A percentile compares a stretch with the other conserved stretches of the same genome.
phyloP scores from a whole-genome alignment of 495 filamentous ascomycete genomes.

The Astrocystis sublimbata region DNA sequence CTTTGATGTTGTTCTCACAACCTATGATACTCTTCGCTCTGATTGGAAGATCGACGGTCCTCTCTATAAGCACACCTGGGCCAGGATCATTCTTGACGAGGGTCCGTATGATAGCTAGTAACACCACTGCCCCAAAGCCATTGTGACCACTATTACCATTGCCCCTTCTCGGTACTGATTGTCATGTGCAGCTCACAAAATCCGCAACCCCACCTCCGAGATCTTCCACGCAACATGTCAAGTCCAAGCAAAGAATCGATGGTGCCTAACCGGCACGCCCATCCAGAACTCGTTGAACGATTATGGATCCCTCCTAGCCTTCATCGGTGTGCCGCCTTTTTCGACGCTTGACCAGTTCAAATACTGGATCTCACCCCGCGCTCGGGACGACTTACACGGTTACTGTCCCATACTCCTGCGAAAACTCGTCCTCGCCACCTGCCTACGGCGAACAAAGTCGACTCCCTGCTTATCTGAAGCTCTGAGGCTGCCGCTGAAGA shows the following conservation, averaged over 20 bases:
- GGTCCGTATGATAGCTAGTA: slow-evolving; percentile 12
- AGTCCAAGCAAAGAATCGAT: slow-evolving; percentile 1
- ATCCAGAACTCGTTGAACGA: slow-evolving; percentile 19
- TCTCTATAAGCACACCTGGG: slow-evolving; percentile 11
- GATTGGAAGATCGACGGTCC: not conserved
- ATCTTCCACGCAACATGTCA: not conserved
- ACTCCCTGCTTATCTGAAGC: not conserved
- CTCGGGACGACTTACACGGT: too few relatives aligned
- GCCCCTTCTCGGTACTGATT: not conserved
- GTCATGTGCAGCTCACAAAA: not conserved
- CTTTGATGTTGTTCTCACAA: not conserved
- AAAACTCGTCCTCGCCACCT: not conserved
- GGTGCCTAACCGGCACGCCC: slow-evolving; percentile 21
- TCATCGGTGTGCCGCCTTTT: too few relatives aligned
- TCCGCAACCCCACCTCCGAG: not conserved
- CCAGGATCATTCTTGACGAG: slow-evolving; percentile 19
- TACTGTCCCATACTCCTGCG: too few relatives aligned
- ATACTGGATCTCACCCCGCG: too few relatives aligned
- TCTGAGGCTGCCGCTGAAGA: not conserved
- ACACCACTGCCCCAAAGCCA: too few relatives aligned
- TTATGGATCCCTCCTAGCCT: slow-evolving; percentile 15
- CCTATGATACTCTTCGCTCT: not conserved
- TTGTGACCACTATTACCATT: not conserved
- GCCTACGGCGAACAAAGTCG: not conserved
- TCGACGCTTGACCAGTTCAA: too few relatives aligned